Base-by-base conservation (phyloP, 768 basidiomycete genomes). In the Suillus plorans region DNA sequence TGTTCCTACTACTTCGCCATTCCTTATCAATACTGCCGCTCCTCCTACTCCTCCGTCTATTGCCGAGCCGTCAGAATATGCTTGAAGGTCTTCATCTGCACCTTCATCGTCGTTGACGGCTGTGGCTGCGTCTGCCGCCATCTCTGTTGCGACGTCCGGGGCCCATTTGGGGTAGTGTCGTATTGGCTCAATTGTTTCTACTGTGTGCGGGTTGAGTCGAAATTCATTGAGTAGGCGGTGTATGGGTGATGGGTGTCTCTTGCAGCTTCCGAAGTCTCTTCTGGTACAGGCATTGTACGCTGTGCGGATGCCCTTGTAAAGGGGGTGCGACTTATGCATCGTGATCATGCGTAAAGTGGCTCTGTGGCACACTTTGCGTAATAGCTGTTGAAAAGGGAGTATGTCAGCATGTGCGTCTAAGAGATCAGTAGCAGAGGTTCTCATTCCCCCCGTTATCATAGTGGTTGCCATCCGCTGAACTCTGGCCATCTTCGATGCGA, bases 281-380 rank as follows among this genome's bases (percentile, higher is more conserved):
- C 67, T 9, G 63, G 58, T 18, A 28, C 37, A 31, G 1, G 47
- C 69, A 36, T 12, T 66, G 66, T 2, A 36, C 8, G 10, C 57
- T 36, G 1, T 71, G 67, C 0, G 72, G 71, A 65, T 76, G 72
- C 3, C 64, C 4, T 7, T 44, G 10, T 6, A 69, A 68, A 13
- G 75, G 68, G 61, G 42, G 42, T 42, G 37, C 0, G 78, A 18
- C 31, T 9, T 2, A 76, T 73, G 3, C 69, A 70, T 42, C 74
- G 9, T 45, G 45, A n/a, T 20, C 45, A 45, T 45, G 8, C 45
- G 4, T 2, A 45, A 16, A 25, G 18, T 39, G 37, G 63, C 53
- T 9, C 64, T 36, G 18, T 44, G 37, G 44, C 55, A 60, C 2
- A 34, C 20, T 42, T 66, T 64, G n/a, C 25, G 9, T 13, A 66